phyloP scores from a whole-genome alignment of 768 basidiomycete genomes.

The Megacollybia marginata region DNA sequence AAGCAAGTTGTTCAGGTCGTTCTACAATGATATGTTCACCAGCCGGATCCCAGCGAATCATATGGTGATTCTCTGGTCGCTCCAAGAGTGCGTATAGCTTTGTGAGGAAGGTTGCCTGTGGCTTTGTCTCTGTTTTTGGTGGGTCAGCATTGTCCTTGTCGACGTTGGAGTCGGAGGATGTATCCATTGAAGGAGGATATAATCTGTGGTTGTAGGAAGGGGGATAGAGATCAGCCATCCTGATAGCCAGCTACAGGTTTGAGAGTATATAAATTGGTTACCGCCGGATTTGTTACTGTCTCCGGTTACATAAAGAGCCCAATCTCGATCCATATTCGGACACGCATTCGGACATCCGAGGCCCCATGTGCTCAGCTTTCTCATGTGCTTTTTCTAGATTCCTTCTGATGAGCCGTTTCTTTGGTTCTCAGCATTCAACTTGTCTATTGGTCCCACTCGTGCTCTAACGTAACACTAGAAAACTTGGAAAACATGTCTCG shows the following conservation, averaged over 20 bases:
- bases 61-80: constrained; percentile 88
- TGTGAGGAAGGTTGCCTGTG: constrained; percentile 92
- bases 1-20: constrained; percentile 85
- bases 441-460: constrained; percentile 55
- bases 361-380: background rate
- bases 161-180: constrained; percentile 11
- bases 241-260: constrained; percentile 5
- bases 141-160: constrained; percentile 24
- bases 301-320: background rate
- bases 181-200: background rate
- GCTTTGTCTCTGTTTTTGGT: constrained; percentile 69
- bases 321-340: background rate
- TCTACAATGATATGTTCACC: constrained; percentile 96
- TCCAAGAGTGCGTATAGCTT: constrained; percentile 92
- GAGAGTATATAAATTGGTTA: background rate
- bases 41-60: constrained; percentile 93
- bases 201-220: constrained; percentile 20
- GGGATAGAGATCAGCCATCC: constrained; percentile 53
- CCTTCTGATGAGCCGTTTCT: background rate
- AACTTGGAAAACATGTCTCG: constrained; percentile 80
- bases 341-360: background rate
- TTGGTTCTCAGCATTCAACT: background rate
- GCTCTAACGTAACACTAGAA: constrained; percentile 82
- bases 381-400: background rate
- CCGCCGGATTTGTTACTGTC: background rate